Conservation (phyloP, 2,329 filamentous ascomycete species). For the Fragosphaeria purpurea region DNA sequence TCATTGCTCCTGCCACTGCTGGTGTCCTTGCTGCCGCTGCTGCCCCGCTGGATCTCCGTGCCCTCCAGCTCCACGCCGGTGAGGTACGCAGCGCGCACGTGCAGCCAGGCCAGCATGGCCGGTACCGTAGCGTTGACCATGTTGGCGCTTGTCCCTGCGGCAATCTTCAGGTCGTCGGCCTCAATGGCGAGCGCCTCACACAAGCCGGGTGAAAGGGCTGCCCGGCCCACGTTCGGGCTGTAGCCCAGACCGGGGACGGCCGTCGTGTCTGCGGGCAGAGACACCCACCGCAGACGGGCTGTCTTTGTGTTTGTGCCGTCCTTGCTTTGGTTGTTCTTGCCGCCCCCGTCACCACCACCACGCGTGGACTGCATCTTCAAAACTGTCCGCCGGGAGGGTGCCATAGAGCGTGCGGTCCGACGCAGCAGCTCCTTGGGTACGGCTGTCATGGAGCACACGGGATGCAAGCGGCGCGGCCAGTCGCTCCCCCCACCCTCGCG, state of each 20-base stretch:
- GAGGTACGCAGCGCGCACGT: constrained; percentile 13
- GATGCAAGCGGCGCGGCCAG: constrained; percentile 13
- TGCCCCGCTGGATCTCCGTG: constrained; percentile 10
- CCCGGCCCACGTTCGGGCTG: constrained; percentile 9
- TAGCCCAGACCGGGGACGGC: constrained; percentile 6
- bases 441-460: constrained; percentile 12
- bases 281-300: constrained; percentile 9
- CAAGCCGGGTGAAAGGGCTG: constrained; percentile 5
- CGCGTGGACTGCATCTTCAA: constrained; percentile 1
- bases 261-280: constrained; percentile 6
- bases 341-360: neutral
- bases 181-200: constrained; percentile 2
- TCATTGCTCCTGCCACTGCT: neutral
- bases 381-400: constrained; percentile 11
- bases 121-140: constrained; percentile 12
- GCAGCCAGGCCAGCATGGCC: constrained; percentile 16
- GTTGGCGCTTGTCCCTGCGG: constrained; percentile 9
- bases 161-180: constrained; percentile 4
- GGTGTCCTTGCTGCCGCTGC: constrained; percentile 3
- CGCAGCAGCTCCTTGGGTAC: constrained; percentile 15
- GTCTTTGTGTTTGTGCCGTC: neutral
- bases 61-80: constrained; percentile 10
- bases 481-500: neutral
- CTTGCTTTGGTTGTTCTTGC: neutral
- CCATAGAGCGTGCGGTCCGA: constrained; percentile 10